Evolutionary conservation across 495 filamentous ascomycete genomes (phyloP), one percentile per base, ranked within the genome.

Genomic region (Penicillium samsonianum): DNA sequence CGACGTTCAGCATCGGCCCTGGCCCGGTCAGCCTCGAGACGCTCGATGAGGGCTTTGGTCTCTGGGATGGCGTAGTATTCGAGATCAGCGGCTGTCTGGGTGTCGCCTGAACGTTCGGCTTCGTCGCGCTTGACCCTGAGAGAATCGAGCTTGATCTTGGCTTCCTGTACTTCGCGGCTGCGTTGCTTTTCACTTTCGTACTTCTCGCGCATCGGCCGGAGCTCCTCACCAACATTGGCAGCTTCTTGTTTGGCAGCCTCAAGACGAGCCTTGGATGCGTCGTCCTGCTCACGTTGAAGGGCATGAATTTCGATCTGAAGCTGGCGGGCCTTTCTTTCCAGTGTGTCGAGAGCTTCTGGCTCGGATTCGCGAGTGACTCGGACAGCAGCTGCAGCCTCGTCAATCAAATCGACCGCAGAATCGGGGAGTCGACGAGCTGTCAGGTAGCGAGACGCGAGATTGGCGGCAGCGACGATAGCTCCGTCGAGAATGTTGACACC

Each of bases 61-160:
- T 97, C 94, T 2, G 94, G 94, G 57, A 98, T 97, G 52, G 92
- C 94, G 67, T 96, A 96, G 81, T 97, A 98, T 69, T 91, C 88
- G 35, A 98, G 82, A 73, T 98, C 94, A 26, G 95, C 93, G 44
- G 91, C 92, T 4, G 84, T 88, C 50, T 82, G 74, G 58, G 89
- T 82, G 64, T 98, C 92, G 37, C 91, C 88, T 50, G 84, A 80
- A 59, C 94, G 86, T 69, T 92, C 90, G 23, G 94, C 94, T 63
- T 97, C 91, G 54, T 96, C 92, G 57, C 89, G 84, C 78, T 98
- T 98, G 64, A 90, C 86, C 63, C 89, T 88, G 51, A 96, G 83
- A 35, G 80, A 76, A 58, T 98, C 94, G 30, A 97, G 83, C 77
- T 97, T 97, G 66, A 94, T 83, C 81, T 95, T 96, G n/a, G 88